Base-by-base conservation (phyloP, 805 yeast species). In the Wickerhamomyces chaumierensis region DNA sequence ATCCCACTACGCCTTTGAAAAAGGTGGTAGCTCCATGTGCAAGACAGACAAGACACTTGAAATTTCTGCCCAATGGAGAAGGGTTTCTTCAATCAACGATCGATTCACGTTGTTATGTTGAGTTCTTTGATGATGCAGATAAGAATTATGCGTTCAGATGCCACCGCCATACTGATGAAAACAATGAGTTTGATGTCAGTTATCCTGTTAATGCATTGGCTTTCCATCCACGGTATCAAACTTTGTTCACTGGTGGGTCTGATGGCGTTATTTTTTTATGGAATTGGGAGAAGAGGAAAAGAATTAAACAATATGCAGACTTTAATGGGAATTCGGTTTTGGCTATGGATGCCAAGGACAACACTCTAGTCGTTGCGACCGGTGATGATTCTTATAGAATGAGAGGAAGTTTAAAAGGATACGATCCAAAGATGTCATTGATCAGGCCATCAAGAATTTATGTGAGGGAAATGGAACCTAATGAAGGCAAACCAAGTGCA, bases 181-280 rank as follows among this genome's bases (percentile, higher is more conserved):
- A 65, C 33, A 21, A 25, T 25, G 14, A 25, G 12, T 61, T 62
- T 8, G 83, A 75, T 41, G 56, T 69, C 29, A 81, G 86, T 12
- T 88, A 78, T 49, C 70, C 95, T 0, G 85, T 90, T 21, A 84
- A 86, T 55, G 63, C 85, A 12, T 69, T 90, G 25, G 61, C 73
- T 11, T 86, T 88, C 69, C 90, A 83, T 53, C 90, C 92, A 1
- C 63, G 66, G 16, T 73, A 72, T 53, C 83, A 85, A 15, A 82
- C 94, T 1, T 73, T 90, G 51, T 75, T 78, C 42, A 88, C 96
- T 2, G 94, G 94, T 2, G 33, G 97, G 1, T 71, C 92, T 2
- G 97, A 90, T 60, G 94, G 95, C 11, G 71, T 83, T 34, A 81
- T 87, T 50, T 78, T 85, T 48, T 70, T 81, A 55, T 90, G 97